Percentiles rank a stretch among this genome's conserved stretches.
These are phyloP conservation scores for Parathielavia hyrcaniae DNA, from an alignment of 495 filamentous ascomycete species.

Conservation along the genomic window DNA sequence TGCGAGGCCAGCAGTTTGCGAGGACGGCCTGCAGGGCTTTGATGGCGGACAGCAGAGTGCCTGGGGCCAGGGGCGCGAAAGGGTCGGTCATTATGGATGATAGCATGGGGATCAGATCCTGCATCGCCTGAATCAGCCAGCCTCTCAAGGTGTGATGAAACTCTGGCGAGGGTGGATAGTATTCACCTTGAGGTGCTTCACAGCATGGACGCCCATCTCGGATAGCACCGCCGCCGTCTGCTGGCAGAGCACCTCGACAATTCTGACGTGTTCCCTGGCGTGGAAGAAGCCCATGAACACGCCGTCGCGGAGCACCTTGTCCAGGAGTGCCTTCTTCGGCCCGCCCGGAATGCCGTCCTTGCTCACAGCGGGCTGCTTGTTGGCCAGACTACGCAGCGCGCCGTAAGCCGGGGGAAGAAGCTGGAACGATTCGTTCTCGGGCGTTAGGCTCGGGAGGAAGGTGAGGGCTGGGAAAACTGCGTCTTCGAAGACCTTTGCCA, in stretches of 20 bases:
- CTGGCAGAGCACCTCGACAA: constrained; percentile 54
- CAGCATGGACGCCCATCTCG: constrained; percentile 60
- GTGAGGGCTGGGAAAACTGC: constrained; percentile 66
- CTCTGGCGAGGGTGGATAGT: background rate
- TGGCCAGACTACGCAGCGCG: constrained; percentile 55
- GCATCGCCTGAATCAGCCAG: constrained; percentile 12
- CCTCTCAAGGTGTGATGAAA: background rate
- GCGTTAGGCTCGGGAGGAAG: constrained; percentile 72
- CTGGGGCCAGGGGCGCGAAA: constrained; percentile 54
- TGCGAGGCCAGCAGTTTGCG: constrained; percentile 65
- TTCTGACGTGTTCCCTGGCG: constrained; percentile 43
- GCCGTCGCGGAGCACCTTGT: constrained; percentile 51
- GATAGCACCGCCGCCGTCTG: constrained; percentile 49
- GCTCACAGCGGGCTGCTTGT: constrained; percentile 31
- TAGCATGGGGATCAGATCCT: constrained; percentile 64
- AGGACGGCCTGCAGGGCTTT: constrained; percentile 53
- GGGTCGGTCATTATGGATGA: constrained; percentile 61
- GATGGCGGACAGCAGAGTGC: constrained; percentile 50
- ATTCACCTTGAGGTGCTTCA: constrained; percentile 64
- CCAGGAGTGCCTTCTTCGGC: constrained; percentile 37
- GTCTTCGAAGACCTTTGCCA: constrained; percentile 72
- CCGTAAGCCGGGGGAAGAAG: constrained; percentile 63
- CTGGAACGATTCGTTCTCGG: constrained; percentile 59
- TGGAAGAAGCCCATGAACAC: constrained; percentile 51
- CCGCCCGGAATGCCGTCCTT: constrained; percentile 13